Evolutionary conservation across 495 filamentous ascomycete species (phyloP).

Genomic region (Daldinia concentrica): DNA sequence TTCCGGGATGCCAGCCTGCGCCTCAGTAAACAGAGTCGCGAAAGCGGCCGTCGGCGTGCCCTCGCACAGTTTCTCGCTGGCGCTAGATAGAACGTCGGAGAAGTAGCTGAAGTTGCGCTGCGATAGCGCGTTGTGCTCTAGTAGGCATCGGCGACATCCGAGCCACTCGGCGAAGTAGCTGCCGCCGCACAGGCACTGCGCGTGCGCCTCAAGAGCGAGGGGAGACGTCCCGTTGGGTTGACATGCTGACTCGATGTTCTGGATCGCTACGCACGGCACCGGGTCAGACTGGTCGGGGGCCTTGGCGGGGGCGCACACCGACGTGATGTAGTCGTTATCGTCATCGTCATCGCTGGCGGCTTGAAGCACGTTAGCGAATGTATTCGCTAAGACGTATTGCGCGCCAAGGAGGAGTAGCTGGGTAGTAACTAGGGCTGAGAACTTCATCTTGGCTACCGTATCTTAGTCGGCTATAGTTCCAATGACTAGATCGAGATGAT

Average conservation of each 20-base stretch:
- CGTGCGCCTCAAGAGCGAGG: constrained; percentile 48
- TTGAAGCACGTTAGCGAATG: not conserved
- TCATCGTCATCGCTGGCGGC: not conserved
- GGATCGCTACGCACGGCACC: constrained; percentile 44
- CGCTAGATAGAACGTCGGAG: constrained; percentile 41
- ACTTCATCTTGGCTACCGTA: constrained; percentile 8
- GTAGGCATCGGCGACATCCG: constrained; percentile 50
- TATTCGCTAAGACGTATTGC: not conserved
- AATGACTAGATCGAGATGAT: not conserved
- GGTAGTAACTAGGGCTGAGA: not conserved
- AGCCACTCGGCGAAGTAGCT: constrained; percentile 53
- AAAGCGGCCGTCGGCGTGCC: constrained; percentile 46
- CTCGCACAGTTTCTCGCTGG: constrained; percentile 45
- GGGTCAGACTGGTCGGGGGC: not conserved
- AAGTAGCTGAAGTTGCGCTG: constrained; percentile 43
- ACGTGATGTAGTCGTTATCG: constrained; percentile 10
- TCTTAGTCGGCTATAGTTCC: not conserved
- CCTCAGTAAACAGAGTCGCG: constrained; percentile 40
- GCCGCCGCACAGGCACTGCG: constrained; percentile 54
- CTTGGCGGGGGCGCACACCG: not conserved
- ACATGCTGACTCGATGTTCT: constrained; percentile 45
- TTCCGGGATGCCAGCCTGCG: constrained; percentile 16
- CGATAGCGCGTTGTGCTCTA: constrained; percentile 48
- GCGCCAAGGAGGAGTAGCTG: constrained; percentile 9
- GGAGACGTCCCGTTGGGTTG: constrained; percentile 42